Evolutionary conservation across 768 basidiomycete genomes (phyloP).

Genomic region (Pleurotus tuoliensis): DNA sequence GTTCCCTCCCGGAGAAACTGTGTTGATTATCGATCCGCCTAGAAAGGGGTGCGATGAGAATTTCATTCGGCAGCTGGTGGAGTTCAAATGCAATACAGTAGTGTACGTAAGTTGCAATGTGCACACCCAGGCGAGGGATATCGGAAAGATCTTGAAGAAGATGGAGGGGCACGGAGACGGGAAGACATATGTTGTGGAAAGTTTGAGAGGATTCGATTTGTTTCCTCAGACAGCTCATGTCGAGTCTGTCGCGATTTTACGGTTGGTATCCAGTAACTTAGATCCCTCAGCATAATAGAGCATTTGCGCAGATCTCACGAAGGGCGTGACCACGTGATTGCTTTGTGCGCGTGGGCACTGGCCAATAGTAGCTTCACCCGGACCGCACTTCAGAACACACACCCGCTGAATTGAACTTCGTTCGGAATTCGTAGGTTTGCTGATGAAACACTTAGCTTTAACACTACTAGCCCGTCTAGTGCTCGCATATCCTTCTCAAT

Average conservation of each 20-base stretch:
- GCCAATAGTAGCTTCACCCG: no score
- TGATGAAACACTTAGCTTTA: no score
- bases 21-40: constrained; percentile 84
- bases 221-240: constrained; percentile 98
- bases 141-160: constrained; percentile 65
- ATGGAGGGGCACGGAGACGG: constrained; percentile 31
- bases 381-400: no score
- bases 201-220: constrained; percentile 84
- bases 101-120: constrained; percentile 97
- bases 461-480: no score
- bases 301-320: no score
- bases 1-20: constrained; percentile 67
- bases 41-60: constrained; percentile 88
- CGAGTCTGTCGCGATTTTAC: constrained; percentile 73
- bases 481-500: no score
- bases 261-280: constrained; percentile 25
- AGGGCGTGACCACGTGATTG: no score
- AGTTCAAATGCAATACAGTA: constrained; percentile 61
- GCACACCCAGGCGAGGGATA: constrained; percentile 87
- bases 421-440: no score
- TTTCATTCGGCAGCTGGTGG: constrained; percentile 74
- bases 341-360: no score
- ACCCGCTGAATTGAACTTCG: no score
- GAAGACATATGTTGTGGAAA: constrained; percentile 73
- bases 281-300: no score